Conservation (phyloP, 371 early-diverging fungal species). For the Mortierella sp. region DNA sequence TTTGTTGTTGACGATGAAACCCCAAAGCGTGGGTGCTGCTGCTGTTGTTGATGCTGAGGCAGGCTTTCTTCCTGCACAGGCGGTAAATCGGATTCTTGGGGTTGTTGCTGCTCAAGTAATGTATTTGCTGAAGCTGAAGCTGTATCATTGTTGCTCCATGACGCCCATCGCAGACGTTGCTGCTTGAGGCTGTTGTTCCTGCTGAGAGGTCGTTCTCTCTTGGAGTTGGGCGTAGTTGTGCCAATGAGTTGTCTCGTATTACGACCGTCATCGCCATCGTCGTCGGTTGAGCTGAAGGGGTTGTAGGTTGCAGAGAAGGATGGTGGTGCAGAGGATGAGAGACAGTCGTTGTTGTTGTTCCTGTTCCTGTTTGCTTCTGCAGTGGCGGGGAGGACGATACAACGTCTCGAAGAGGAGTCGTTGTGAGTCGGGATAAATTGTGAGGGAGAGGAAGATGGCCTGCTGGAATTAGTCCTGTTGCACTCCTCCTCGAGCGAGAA, state of each 20-base stretch:
- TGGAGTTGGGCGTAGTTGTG: not conserved
- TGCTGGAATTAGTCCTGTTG: not conserved
- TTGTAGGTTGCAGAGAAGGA: not conserved
- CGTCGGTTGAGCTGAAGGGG: slow-evolving; percentile 27
- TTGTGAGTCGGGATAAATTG: not conserved
- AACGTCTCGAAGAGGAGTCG: not conserved
- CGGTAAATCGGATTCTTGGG: not conserved
- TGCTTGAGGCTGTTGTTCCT: not conserved
- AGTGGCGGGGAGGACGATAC: not conserved
- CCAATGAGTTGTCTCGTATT: not conserved
- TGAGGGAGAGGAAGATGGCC: not conserved
- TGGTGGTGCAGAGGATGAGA: slow-evolving; percentile 21
- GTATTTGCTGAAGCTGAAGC: too few species aligned
- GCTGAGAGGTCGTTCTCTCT: not conserved
- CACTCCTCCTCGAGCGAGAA: not conserved
- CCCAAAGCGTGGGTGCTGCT: not conserved
- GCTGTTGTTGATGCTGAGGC: not conserved
- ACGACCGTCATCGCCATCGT: not conserved
- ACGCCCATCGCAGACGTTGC: slow-evolving; percentile 7
- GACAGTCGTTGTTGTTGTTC: not conserved
- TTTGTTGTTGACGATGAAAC: too few species aligned
- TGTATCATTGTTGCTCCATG: not conserved
- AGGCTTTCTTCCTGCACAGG: not conserved
- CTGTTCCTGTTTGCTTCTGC: not conserved
- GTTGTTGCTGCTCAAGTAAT: not conserved